Evolutionary conservation across 2,329 filamentous ascomycete species (phyloP).

Genomic region (Sarocladiaceae sp.): DNA sequence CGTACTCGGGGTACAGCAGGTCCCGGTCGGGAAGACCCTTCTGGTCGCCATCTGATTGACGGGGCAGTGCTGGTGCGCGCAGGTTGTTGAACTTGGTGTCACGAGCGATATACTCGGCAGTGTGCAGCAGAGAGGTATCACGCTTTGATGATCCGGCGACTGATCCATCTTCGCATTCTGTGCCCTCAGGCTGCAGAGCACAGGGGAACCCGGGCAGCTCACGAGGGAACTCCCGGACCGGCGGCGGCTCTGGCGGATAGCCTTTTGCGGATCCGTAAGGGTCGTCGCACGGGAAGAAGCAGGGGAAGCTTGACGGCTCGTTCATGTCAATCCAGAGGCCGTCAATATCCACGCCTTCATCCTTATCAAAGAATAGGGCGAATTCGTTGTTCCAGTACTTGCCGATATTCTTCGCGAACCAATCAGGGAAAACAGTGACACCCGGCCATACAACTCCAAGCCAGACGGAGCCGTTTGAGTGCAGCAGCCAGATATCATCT

Average conservation of each 20-base stretch:
- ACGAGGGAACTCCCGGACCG: conserved; percentile 56
- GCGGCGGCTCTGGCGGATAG: conserved; percentile 55
- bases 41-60: conserved; percentile 31
- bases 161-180: conserved; percentile 6
- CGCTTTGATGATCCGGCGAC: neutral
- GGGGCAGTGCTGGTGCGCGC: no score
- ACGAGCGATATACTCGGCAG: no score
- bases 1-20: conserved; percentile 68
- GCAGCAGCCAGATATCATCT: conserved; percentile 42
- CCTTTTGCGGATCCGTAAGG: conserved; percentile 22
- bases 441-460: conserved; percentile 73
- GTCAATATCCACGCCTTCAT: conserved; percentile 66
- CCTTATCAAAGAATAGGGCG: conserved; percentile 53
- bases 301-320: conserved; percentile 39
- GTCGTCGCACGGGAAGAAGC: conserved; percentile 16
- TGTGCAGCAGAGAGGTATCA: neutral
- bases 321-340: conserved; percentile 73
- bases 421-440: conserved; percentile 66
- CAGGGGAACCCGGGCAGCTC: conserved; percentile 62
- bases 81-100: no score
- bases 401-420: conserved; percentile 61
- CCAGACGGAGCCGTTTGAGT: conserved; percentile 49
- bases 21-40: conserved; percentile 43
- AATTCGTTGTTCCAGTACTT: conserved; percentile 68
- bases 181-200: conserved; percentile 19